Conservation (phyloP, 306 rosid species). For the Lupinus albus region DNA sequence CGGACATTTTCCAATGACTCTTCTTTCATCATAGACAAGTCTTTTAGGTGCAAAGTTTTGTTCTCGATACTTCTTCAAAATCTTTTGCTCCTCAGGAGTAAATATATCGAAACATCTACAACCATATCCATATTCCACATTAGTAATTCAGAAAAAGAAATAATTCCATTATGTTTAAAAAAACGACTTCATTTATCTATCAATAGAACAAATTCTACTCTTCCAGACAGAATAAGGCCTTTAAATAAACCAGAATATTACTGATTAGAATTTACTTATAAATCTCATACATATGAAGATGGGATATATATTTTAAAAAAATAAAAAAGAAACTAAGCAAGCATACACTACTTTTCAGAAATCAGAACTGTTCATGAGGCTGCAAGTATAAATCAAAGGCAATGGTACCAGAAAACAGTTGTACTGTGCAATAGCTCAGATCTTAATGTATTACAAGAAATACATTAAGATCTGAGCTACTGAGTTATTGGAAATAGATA, state of each 20-base stretch:
- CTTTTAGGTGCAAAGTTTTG: conserved; percentile 86
- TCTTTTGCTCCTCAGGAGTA: conserved; percentile 67
- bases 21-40: conserved; percentile 79
- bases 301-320: background rate
- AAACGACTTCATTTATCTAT: conserved; percentile 15
- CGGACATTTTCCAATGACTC: conserved; percentile 98
- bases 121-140: conserved; percentile 37
- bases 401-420: conserved; percentile 5
- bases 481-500: conserved; percentile 5
- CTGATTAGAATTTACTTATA: background rate
- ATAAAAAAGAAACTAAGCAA: background rate
- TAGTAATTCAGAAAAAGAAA: conserved; percentile 14
- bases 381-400: background rate
- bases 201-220: conserved; percentile 29
- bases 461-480: too few species aligned
- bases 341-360: background rate
- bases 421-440: conserved; percentile 6
- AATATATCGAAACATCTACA: conserved; percentile 88
- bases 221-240: conserved; percentile 8
- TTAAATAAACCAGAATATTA: conserved; percentile 2
- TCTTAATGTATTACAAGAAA: background rate
- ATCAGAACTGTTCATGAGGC: conserved; percentile 17
- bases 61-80: conserved; percentile 74
- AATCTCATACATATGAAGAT: conserved; percentile 11
- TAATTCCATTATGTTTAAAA: background rate